Conservation (phyloP, 768 basidiomycete genomes). For the Xerocomellus amylosporus region DNA sequence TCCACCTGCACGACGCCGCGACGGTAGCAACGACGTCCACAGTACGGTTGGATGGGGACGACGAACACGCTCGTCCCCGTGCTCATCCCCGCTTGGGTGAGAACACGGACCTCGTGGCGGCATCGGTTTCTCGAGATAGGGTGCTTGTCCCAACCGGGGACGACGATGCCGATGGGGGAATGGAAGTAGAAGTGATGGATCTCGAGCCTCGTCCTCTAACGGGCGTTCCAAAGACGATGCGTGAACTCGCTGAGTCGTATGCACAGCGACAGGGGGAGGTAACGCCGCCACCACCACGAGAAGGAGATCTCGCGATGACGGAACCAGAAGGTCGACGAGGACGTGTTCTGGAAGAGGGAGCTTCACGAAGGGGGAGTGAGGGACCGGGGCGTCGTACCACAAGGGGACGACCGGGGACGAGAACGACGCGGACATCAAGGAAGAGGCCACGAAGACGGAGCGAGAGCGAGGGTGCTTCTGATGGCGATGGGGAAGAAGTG, state of each 20-base stretch:
- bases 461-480: slow-evolving; percentile 23
- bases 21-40: slow-evolving; percentile 9
- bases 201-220: slow-evolving; percentile 7
- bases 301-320: background rate
- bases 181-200: slow-evolving; percentile 19
- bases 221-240: slow-evolving; percentile 57
- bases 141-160: slow-evolving; percentile 8
- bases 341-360: slow-evolving; percentile 1
- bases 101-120: background rate
- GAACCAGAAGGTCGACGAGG: background rate
- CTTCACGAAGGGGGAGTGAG: background rate
- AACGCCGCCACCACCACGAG: slow-evolving; percentile 24
- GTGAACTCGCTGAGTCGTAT: slow-evolving; percentile 52
- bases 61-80: background rate
- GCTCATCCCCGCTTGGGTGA: background rate
- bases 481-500: slow-evolving; percentile 17
- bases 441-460: slow-evolving; percentile 28
- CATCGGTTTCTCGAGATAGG: slow-evolving; percentile 8
- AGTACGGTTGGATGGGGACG: background rate
- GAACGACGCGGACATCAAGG: slow-evolving; percentile 17
- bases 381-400: slow-evolving; percentile 11
- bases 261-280: slow-evolving; percentile 1
- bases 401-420: slow-evolving; percentile 1
- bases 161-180: background rate
- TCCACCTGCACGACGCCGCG: slow-evolving; percentile 19